Percentiles rank a stretch among this genome's conserved stretches.
These are phyloP conservation scores for Eleusine indica DNA, from an alignment of 176 grass and related monocot genomes.

Conservation along the genomic window DNA sequence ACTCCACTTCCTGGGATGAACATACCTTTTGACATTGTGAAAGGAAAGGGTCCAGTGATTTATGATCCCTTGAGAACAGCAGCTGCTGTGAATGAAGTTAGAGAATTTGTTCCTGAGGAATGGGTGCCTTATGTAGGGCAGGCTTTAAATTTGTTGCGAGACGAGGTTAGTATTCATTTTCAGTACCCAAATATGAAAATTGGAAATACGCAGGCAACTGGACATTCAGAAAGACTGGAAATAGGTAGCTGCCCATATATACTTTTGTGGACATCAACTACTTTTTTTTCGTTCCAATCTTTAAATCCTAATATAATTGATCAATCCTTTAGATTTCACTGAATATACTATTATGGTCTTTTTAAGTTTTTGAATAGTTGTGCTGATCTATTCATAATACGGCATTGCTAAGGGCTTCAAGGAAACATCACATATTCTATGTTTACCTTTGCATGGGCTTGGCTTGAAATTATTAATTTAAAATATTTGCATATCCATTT, in stretches of 20 bases:
- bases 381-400: neutral
- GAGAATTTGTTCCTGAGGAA: conserved; percentile 89
- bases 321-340: conserved; percentile 1
- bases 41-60: conserved; percentile 97
- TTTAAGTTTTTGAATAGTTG: conserved; percentile 21
- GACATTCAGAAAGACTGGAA: neutral
- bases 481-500: neutral
- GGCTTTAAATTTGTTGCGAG: conserved; percentile 77
- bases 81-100: conserved; percentile 82
- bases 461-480: neutral
- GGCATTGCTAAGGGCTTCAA: conserved; percentile 2
- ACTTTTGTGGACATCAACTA: neutral
- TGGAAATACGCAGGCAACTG: conserved; percentile 13
- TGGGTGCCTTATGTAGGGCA: conserved; percentile 92
- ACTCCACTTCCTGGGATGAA: conserved; percentile 99
- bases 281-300: neutral
- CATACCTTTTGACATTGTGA: conserved; percentile 99
- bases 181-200: neutral
- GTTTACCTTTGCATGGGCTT: neutral
- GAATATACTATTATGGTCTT: conserved; percentile 17
- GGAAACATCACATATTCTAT: conserved; percentile 9
- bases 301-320: conserved; percentile 10
- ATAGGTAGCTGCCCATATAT: neutral
- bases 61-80: conserved; percentile 84
- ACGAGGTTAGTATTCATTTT: conserved; percentile 64